A percentile compares a stretch with the other conserved stretches of the same genome.
Evolutionary conservation across 495 filamentous ascomycete genomes (phyloP).

Genomic region (Niebla homalea): DNA sequence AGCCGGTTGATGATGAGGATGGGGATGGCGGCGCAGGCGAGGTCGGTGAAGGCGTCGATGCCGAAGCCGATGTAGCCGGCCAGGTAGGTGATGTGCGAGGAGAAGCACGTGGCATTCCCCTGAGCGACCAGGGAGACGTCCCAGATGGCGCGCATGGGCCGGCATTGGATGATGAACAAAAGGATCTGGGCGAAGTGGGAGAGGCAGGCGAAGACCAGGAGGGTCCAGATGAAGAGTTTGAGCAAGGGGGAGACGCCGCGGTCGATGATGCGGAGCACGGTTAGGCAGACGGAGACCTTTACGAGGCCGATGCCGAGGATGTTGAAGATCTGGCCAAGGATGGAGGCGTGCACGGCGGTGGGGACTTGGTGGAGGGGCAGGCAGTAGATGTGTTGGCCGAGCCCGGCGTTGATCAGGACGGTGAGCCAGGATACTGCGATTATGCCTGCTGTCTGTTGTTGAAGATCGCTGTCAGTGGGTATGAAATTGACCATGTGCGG

Average conservation of each 20-base stretch:
- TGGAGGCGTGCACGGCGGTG: conserved; percentile 12
- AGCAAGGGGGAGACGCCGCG: conserved; percentile 4
- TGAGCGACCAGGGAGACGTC: conserved; percentile 3
- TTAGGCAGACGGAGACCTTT: conserved; percentile 17
- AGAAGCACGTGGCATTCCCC: conserved; percentile 10
- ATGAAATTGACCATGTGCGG: too few species aligned
- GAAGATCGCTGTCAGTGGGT: neutral
- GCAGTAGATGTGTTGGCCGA: conserved; percentile 14
- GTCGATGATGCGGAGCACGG: conserved; percentile 15
- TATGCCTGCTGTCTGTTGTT: conserved; percentile 8
- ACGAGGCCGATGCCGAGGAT: conserved; percentile 17
- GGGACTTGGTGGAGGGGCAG: conserved; percentile 9
- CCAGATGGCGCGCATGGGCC: conserved; percentile 17
- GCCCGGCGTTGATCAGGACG: conserved; percentile 9
- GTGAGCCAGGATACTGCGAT: conserved; percentile 8
- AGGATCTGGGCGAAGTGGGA: conserved; percentile 13
- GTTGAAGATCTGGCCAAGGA: conserved; percentile 13
- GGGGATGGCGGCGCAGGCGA: conserved; percentile 15
- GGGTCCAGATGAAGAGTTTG: conserved; percentile 11
- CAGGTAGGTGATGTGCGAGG: conserved; percentile 11
- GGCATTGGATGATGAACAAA: conserved; percentile 17
- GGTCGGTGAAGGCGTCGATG: conserved; percentile 16
- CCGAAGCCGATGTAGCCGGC: conserved; percentile 17
- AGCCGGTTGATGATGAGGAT: conserved; percentile 14
- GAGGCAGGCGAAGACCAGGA: conserved; percentile 13